These are phyloP conservation scores for Pseudoperonospora humuli DNA, from an alignment of 352 stramenopile genomes.

Conservation along the genomic window DNA sequence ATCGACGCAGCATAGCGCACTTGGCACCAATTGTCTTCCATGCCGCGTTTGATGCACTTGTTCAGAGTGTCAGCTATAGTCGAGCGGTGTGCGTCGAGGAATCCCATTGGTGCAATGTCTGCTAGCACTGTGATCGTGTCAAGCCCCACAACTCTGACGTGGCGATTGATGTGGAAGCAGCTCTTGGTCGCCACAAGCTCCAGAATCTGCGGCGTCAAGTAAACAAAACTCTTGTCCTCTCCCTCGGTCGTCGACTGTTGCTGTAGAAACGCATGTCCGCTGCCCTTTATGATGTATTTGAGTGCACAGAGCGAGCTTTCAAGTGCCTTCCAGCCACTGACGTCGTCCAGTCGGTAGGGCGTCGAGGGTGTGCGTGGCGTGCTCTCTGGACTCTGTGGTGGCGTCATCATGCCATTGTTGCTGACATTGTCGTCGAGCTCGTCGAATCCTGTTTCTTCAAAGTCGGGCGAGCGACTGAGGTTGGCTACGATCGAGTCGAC, in stretches of 20 bases:
- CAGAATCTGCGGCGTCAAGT: conserved; percentile 56
- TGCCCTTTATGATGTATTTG: conserved; percentile 81
- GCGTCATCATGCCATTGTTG: conserved; percentile 68
- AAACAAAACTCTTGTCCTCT: conserved; percentile 29
- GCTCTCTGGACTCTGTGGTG: conserved; percentile 44
- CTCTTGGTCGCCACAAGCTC: conserved; percentile 68
- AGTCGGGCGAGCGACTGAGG: conserved; percentile 67
- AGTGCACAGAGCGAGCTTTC: conserved; percentile 88
- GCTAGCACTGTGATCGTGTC: conserved; percentile 75
- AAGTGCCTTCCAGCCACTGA: conserved; percentile 93
- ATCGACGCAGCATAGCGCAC: conserved; percentile 93
- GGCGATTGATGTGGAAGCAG: conserved; percentile 92
- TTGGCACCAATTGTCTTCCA: conserved; percentile 97
- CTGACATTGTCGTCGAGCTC: conserved; percentile 78
- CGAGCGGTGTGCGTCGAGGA: conserved; percentile 33
- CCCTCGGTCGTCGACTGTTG: conserved; percentile 4
- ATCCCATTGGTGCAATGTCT: conserved; percentile 35
- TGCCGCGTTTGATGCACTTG: conserved; percentile 65
- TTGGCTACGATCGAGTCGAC: conserved; percentile 69
- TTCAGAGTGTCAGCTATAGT: conserved; percentile 38
- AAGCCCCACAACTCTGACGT: conserved; percentile 86
- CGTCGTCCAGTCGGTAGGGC: conserved; percentile 90
- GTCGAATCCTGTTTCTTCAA: conserved; percentile 71
- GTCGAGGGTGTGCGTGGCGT: conserved; percentile 68
- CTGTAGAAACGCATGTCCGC: conserved; percentile 56